These are phyloP conservation scores for Mikania micrantha DNA, from an alignment of 129 eudicot genomes.

Conservation along the genomic window DNA sequence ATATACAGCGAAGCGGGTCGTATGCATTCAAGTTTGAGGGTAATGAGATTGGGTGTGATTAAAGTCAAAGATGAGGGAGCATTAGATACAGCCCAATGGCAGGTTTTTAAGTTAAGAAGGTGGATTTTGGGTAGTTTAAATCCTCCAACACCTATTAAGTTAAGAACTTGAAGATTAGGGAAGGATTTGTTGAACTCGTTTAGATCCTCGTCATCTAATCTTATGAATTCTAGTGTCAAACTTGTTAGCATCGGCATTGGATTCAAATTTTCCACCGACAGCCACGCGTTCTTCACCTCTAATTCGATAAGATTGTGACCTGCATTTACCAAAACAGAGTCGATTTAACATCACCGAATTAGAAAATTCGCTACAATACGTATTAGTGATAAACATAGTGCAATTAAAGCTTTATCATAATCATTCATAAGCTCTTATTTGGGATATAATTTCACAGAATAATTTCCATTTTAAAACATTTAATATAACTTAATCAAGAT, in stretches of 20 bases:
- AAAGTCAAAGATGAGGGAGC: conserved; percentile 50
- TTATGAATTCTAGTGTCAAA: conserved; percentile 59
- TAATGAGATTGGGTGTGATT: conserved; percentile 46
- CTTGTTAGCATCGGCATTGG: conserved; percentile 50
- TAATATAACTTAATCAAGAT: no score
- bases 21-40: conserved; percentile 48
- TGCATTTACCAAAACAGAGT: conserved; percentile 23
- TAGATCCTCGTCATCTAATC: conserved; percentile 67
- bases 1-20: conserved; percentile 40
- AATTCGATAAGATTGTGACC: conserved; percentile 51
- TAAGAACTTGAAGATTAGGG: conserved; percentile 53
- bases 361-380: not conserved
- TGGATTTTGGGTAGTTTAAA: conserved; percentile 49
- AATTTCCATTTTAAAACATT: no score
- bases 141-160: conserved; percentile 69
- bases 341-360: not conserved
- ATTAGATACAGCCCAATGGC: conserved; percentile 55
- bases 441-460: no score
- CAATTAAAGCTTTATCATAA: not conserved
- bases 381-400: not conserved
- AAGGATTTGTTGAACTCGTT: conserved; percentile 45
- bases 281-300: conserved; percentile 64
- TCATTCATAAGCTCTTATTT: not conserved
- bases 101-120: conserved; percentile 41
- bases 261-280: conserved; percentile 52